phyloP scores from a whole-genome alignment of 352 stramenopile genomes.

The Pythium periplocum region DNA sequence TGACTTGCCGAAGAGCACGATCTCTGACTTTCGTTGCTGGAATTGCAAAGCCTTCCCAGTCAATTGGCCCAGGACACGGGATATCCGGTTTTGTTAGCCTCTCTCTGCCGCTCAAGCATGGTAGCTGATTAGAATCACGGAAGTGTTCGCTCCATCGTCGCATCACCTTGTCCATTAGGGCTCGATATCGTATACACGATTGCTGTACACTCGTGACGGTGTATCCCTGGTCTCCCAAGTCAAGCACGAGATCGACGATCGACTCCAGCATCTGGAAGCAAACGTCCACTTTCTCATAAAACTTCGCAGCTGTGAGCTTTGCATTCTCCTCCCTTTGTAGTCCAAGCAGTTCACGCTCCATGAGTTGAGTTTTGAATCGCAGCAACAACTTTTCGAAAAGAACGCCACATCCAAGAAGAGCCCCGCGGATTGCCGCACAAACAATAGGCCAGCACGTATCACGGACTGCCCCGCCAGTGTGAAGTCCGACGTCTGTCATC shows the following conservation, averaged over 20 bases:
- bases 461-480: constrained; percentile 28
- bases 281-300: constrained; percentile 7
- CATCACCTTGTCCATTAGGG: not conserved
- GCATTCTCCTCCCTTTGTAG: no score
- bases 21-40: no score
- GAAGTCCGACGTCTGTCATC: constrained; percentile 35
- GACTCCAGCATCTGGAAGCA: constrained; percentile 7
- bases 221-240: not conserved
- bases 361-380: no score
- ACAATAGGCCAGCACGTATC: constrained; percentile 49
- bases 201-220: not conserved
- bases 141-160: no score
- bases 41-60: no score
- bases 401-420: constrained; percentile 19
- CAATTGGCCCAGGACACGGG: no score
- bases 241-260: not conserved
- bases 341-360: no score
- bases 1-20: not conserved
- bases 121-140: no score
- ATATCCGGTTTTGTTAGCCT: no score
- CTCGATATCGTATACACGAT: not conserved
- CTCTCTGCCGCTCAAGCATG: no score
- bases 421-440: constrained; percentile 19
- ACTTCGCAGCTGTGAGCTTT: no score
- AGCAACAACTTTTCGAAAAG: constrained; percentile 32